Evolutionary conservation across 495 filamentous ascomycete genomes (phyloP).

Genomic region (Cenococcum geophilum): DNA sequence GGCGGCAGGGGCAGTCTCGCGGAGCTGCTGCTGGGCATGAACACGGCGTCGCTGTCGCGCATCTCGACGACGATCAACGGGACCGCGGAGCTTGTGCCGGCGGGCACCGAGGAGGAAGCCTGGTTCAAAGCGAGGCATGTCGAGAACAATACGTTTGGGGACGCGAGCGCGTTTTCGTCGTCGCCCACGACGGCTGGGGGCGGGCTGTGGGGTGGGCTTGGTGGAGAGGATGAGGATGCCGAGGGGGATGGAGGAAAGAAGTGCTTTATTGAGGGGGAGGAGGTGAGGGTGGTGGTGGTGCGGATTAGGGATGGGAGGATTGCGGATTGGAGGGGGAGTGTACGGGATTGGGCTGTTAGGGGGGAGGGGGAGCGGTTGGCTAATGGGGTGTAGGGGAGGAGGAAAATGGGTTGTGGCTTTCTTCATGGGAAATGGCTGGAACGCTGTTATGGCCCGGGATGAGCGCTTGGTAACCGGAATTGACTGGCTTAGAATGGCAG

Average conservation of each 20-base stretch:
- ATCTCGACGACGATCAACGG: constrained; percentile 94
- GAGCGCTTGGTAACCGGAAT: too few relatives aligned
- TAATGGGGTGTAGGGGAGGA: too few relatives aligned
- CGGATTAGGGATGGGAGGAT: constrained; percentile 40
- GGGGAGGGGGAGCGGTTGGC: background rate
- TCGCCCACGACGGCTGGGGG: constrained; percentile 14
- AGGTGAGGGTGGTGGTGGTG: constrained; percentile 41
- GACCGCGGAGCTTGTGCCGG: constrained; percentile 61
- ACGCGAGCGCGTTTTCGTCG: constrained; percentile 42
- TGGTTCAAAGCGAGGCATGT: constrained; percentile 78
- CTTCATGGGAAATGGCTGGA: too few relatives aligned
- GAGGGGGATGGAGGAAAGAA: constrained; percentile 35
- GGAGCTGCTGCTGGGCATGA: constrained; percentile 76
- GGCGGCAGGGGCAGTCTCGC: constrained; percentile 64
- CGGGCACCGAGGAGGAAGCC: constrained; percentile 68
- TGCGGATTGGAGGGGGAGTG: constrained; percentile 40
- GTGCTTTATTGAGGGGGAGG: constrained; percentile 38
- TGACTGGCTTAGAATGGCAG: too few relatives aligned
- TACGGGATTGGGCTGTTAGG: constrained; percentile 32
- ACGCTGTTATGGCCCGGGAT: too few relatives aligned
- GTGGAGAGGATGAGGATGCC: constrained; percentile 17
- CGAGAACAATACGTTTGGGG: constrained; percentile 81
- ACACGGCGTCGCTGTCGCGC: constrained; percentile 77
- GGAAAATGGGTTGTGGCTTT: too few relatives aligned
- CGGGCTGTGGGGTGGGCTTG: constrained; percentile 18